Percentiles rank a stretch among this genome's conserved stretches.
phyloP scores from a whole-genome alignment of 345 rosid species.

The Euphorbia tirucalli region DNA sequence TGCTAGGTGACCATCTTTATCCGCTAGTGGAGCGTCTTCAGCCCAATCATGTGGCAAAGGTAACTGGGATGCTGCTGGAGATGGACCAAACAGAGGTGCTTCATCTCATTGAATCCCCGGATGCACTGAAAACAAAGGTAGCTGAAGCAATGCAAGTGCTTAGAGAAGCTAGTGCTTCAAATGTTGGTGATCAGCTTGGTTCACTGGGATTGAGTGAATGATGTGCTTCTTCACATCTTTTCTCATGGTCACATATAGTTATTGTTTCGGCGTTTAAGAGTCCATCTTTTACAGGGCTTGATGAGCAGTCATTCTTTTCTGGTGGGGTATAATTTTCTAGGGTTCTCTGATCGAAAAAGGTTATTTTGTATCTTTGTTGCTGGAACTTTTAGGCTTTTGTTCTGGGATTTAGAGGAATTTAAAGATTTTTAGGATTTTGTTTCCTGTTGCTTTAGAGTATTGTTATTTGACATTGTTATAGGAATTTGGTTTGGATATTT shows the following conservation, averaged over 20 bases:
- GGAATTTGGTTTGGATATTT: conserved; percentile 1
- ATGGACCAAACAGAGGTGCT: conserved; percentile 74
- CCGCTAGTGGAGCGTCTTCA: conserved; percentile 61
- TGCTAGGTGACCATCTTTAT: conserved; percentile 72
- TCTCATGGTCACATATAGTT: neutral
- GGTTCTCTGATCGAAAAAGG: neutral
- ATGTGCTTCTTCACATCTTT: conserved; percentile 5
- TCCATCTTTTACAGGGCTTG: conserved; percentile 18
- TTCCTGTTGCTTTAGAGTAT: neutral
- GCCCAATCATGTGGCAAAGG: conserved; percentile 54
- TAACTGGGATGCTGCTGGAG: conserved; percentile 78
- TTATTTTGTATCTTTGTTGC: conserved; percentile 1
- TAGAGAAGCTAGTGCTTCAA: conserved; percentile 30
- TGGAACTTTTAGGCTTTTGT: neutral
- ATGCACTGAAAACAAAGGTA: conserved; percentile 64
- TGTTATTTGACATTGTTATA: neutral
- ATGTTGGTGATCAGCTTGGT: conserved; percentile 37
- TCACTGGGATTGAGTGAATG: conserved; percentile 28
- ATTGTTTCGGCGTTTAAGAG: neutral
- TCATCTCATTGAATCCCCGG: conserved; percentile 68
- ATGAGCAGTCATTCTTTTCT: conserved; percentile 4
- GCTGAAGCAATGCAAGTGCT: conserved; percentile 68
- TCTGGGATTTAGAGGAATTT: neutral
- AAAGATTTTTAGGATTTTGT: neutral
- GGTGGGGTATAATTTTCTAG: neutral